Conservation (phyloP, 2,329 filamentous ascomycete species). For the Chaetomiaceae sp. region DNA sequence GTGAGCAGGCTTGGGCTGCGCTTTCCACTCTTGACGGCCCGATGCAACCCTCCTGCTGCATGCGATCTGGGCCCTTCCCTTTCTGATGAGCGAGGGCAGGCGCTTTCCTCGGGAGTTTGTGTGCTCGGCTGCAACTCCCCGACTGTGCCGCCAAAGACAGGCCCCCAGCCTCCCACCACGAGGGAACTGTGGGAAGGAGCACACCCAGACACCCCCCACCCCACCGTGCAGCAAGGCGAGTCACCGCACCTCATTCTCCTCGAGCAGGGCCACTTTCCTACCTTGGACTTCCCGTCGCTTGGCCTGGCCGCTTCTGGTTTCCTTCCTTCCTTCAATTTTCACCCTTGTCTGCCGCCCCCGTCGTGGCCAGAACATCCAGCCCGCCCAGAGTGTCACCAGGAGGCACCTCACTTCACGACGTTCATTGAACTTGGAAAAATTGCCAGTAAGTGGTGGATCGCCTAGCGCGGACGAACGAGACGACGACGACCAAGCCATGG, state of each 20-base stretch:
- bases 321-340: neutral
- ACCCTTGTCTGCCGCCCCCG: neutral
- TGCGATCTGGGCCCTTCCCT: neutral
- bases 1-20: neutral
- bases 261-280: neutral
- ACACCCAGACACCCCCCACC: no score
- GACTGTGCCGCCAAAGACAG: slow-evolving; percentile 5
- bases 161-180: no score
- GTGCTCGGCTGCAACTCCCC: neutral
- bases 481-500: slow-evolving; percentile 12
- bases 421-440: neutral
- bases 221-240: no score
- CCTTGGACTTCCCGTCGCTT: neutral
- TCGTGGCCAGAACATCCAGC: neutral
- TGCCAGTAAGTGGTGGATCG: neutral
- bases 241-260: no score
- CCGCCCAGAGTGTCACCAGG: neutral
- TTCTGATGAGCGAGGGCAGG: neutral
- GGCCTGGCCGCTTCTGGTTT: neutral
- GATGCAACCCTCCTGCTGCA: slow-evolving; percentile 1
- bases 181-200: slow-evolving; percentile 5
- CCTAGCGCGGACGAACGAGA: neutral
- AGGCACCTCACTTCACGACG: neutral
- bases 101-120: neutral
- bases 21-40: neutral